Conservation (phyloP, 192 early-diverging fungal species). For the Paraglomus occultum region DNA sequence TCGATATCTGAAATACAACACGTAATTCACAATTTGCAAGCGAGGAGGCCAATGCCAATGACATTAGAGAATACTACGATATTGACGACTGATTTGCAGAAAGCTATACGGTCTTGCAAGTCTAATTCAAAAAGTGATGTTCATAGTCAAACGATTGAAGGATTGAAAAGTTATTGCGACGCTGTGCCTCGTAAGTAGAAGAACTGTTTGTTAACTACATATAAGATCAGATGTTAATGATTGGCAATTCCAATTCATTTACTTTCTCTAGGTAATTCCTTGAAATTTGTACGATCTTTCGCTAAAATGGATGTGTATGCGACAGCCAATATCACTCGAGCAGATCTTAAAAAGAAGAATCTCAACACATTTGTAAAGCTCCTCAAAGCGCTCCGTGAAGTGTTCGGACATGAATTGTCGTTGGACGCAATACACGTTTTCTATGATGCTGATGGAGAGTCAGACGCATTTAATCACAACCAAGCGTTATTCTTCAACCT, state of each 20-base stretch:
- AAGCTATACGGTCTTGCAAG: constrained; percentile 33
- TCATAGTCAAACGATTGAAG: constrained; percentile 33
- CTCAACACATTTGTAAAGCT: constrained; percentile 40
- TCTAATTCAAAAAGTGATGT: constrained; percentile 37
- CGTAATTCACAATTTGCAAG: too few relatives aligned
- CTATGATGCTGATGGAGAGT: constrained; percentile 64
- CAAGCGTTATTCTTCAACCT: constrained; percentile 81
- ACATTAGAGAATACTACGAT: constrained; percentile 35
- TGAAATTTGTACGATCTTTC: constrained; percentile 42
- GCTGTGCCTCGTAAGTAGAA: constrained; percentile 38
- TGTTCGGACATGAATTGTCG: constrained; percentile 58
- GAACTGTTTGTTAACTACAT: background rate
- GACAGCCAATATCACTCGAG: constrained; percentile 38
- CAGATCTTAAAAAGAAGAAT: constrained; percentile 37
- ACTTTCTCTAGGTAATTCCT: constrained; percentile 29
- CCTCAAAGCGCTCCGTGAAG: constrained; percentile 43
- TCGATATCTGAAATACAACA: too few relatives aligned
- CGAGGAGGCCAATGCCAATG: constrained; percentile 17
- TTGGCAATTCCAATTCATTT: too few relatives aligned
- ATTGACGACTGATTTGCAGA: constrained; percentile 31
- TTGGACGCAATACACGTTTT: constrained; percentile 67
- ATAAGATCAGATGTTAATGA: background rate
- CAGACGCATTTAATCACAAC: constrained; percentile 81
- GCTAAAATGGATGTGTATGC: constrained; percentile 40
- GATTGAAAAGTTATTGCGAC: constrained; percentile 49